Conservation (phyloP, 2,329 filamentous ascomycete genomes). For the Ophiostoma perfectum region DNA sequence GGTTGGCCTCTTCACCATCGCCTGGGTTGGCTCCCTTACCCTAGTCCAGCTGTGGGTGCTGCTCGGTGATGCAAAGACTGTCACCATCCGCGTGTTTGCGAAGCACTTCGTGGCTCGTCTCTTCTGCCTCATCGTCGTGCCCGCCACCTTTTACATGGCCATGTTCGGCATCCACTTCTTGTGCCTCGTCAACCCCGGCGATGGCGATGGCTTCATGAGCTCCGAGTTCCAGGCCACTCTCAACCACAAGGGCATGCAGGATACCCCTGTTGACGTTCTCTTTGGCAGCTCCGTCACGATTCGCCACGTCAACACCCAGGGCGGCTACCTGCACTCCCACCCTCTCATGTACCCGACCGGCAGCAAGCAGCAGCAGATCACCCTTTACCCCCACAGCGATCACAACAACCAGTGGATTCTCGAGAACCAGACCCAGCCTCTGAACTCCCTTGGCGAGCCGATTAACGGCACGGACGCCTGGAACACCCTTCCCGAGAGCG, state of each 20-base stretch:
- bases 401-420: constrained; percentile 94
- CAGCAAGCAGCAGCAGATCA: constrained; percentile 98
- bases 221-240: constrained; percentile 97
- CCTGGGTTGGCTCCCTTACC: constrained; percentile 91
- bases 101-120: constrained; percentile 90
- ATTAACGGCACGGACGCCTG: constrained; percentile 79
- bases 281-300: constrained; percentile 81
- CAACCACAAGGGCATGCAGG: constrained; percentile 94
- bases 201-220: constrained; percentile 99
- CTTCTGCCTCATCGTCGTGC: constrained; percentile 89
- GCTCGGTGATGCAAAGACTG: constrained; percentile 79
- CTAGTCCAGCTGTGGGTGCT: constrained; percentile 91
- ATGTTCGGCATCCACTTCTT: constrained; percentile 98
- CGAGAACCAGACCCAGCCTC: constrained; percentile 93
- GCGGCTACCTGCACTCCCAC: constrained; percentile 95
- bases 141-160: constrained; percentile 82
- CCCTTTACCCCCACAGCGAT: constrained; percentile 97
- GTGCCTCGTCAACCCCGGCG: constrained; percentile 87
- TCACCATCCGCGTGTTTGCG: constrained; percentile 77
- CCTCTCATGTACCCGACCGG: constrained; percentile 95
- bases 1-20: constrained; percentile 98
- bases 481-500: constrained; percentile 60
- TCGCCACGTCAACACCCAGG: constrained; percentile 94
- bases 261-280: constrained; percentile 85
- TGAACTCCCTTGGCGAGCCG: constrained; percentile 66